Base-by-base conservation (phyloP, 768 basidiomycete species). In the Peribolospora kevripleyi region DNA sequence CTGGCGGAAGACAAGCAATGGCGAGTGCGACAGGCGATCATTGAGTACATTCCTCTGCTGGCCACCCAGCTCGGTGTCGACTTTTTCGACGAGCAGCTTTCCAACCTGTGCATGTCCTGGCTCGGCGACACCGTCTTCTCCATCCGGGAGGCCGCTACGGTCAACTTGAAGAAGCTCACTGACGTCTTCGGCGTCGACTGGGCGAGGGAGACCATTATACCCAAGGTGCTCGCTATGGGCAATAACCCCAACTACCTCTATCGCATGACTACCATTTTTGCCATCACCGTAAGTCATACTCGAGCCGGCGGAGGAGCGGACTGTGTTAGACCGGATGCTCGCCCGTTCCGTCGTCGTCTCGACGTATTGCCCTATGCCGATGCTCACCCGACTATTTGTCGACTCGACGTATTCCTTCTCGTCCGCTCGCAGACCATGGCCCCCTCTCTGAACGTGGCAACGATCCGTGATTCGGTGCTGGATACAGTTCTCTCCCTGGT, bases 1-100 rank as follows among this genome's bases (percentile, higher is more conserved):
- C 74, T 98, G 42, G 93, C 93, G 6, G 91, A 97, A 68, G 93
- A 98, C 73, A 98, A 97, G 67, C 93, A 93, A 58, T 98, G 93
- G 93, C 82, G 93, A 39, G 91, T 98, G 14, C 82, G 93, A 61
- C 93, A 98, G 69, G 93, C 93, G 6, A 97, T 98, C 71, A 98
- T 98, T 69, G 93, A 97, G 69, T 95, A 98, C 70, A 72, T 98
- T 62, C 93, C 93, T n/a, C 77, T 97, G 25, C 81, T 98, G 49
- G 90, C 93, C 47, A 88, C 82, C n/a, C 93, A 98, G 66, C 76
- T 98, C 55, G 93, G 93, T 54, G 85, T 85, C 62, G 74, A 81
- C 38, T 97, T 97, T 71, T 98, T 98, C 67, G 90, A 98, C 68
- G 93, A 97, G 63, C 86, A 91, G 67, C 77, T 98, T 48, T 85